phyloP scores from a whole-genome alignment of 805 yeast genomes.

The Tetrapisispora taiwanensis region DNA sequence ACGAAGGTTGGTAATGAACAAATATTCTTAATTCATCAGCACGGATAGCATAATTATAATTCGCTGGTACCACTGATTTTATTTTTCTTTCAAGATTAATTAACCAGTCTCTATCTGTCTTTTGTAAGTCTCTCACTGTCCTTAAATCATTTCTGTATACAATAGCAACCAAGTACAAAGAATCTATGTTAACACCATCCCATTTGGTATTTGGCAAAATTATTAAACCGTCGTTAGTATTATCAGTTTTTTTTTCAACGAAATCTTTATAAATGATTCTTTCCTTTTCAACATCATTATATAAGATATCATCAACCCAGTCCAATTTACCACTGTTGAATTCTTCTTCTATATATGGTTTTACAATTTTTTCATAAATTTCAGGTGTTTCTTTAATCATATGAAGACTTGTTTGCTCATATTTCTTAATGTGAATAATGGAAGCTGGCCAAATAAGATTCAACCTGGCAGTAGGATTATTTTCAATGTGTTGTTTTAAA shows the following conservation, averaged over 20 bases:
- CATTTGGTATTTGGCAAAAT: slow-evolving; percentile 93
- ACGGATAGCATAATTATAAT: slow-evolving; percentile 36
- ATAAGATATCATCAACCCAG: slow-evolving; percentile 84
- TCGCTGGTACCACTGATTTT: slow-evolving; percentile 35
- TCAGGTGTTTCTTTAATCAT: slow-evolving; percentile 74
- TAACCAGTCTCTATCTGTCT: slow-evolving; percentile 50
- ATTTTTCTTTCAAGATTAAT: slow-evolving; percentile 38
- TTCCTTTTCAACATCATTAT: slow-evolving; percentile 76
- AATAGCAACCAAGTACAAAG: slow-evolving; percentile 70
- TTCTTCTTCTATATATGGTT: slow-evolving; percentile 70
- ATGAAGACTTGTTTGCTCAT: slow-evolving; percentile 44
- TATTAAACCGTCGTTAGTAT: slow-evolving; percentile 45
- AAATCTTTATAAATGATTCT: slow-evolving; percentile 57
- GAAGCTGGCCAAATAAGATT: slow-evolving; percentile 86
- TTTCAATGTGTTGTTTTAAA: slow-evolving; percentile 37
- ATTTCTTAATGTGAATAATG: slow-evolving; percentile 69
- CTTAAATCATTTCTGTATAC: slow-evolving; percentile 59
- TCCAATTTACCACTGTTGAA: slow-evolving; percentile 58
- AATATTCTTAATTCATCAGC: slow-evolving; percentile 60
- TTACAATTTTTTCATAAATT: slow-evolving; percentile 49
- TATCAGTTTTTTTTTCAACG: slow-evolving; percentile 31
- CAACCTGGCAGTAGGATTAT: slow-evolving; percentile 53
- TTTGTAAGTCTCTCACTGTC: slow-evolving; percentile 64
- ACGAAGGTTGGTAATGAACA: slow-evolving; percentile 91
- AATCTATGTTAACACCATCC: slow-evolving; percentile 64